Evolutionary conservation across 176 grass and related monocot genomes (phyloP), one percentile per base, ranked within the genome.

Genomic region (Musa troglodytarum): DNA sequence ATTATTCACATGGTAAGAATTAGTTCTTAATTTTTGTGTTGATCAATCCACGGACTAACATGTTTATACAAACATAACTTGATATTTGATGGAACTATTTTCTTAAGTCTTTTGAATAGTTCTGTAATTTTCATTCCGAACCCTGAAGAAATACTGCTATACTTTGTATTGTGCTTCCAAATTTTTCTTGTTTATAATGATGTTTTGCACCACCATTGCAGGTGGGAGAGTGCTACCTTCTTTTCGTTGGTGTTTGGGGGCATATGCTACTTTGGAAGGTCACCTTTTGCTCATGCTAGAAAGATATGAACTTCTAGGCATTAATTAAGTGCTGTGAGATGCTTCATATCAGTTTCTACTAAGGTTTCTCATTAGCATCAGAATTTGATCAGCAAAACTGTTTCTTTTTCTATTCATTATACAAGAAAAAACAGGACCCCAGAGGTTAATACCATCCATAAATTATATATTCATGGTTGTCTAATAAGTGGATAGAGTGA

Each of bases 241-340:
- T 97, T 93, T 97, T 97, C 93, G 52, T 74, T 97, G 62, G 85
- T 80, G 82, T 97, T 93, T 53, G 93, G 93, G 23, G 93, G 90
- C 11, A 52, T 97, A 83, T 93, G 93, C 75, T 97, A 93, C 79
- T 90, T 90, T 79, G 90, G 90, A 89, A 97, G 87, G 93, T 93
- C 72, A 72, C 16, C 28, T 51, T 54, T 57, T 62, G 24, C 74
- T 71, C 17, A 10, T 71, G 68, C 16, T 71, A 65, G 63, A 17
- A 59, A 59, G 56, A 65, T 65, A 65, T 25, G 23, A 25, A 19
- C 49, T 71, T 19, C 14, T 16, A 69, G 0, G 24, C 13, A 17
- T 69, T 1, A 8, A 49, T 15, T 29, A 29, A 29, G 28, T 29
- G 28, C 28, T 29, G 28, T 29, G 28, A 29, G 2, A 3, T 29